These are phyloP conservation scores for Starmerella vaccinii DNA, from an alignment of 805 yeast species.

Conservation along the genomic window DNA sequence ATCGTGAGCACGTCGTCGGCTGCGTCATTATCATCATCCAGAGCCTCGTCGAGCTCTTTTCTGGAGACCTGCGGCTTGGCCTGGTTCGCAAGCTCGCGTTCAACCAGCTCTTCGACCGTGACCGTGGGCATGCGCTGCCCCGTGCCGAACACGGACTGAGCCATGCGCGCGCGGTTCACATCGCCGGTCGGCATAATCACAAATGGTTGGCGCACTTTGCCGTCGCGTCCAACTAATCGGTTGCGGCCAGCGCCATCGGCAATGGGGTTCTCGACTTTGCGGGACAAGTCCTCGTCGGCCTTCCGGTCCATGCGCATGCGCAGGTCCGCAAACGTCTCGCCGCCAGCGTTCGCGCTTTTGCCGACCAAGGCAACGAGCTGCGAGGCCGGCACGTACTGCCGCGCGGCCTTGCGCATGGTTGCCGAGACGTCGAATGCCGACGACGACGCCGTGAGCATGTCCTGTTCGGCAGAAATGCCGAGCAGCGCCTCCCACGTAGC, in stretches of 20 bases:
- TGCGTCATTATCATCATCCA: conserved; percentile 50
- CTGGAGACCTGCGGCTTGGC: conserved; percentile 32
- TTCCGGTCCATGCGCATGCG: neutral
- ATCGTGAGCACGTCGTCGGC: conserved; percentile 59
- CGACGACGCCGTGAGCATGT: conserved; percentile 7
- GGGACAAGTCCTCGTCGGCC: conserved; percentile 6
- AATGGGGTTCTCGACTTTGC: neutral
- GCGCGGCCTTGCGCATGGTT: neutral
- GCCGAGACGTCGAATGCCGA: neutral
- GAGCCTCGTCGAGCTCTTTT: neutral
- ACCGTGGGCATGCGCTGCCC: conserved; percentile 91
- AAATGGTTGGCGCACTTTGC: conserved; percentile 77
- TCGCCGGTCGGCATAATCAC: conserved; percentile 38
- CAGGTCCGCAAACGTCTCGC: conserved; percentile 3
- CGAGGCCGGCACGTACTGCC: conserved; percentile 9
- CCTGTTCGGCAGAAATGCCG: conserved; percentile 7
- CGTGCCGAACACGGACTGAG: conserved; percentile 67
- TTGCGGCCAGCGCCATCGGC: neutral
- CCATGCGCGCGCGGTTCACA: conserved; percentile 36
- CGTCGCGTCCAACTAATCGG: conserved; percentile 36
- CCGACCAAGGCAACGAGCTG: neutral
- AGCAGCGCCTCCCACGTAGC: conserved; percentile 15
- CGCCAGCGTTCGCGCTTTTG: neutral
- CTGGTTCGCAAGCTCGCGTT: conserved; percentile 75
- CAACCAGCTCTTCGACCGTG: conserved; percentile 85